A percentile compares a stretch with the other conserved stretches of the same genome.
phyloP scores from a whole-genome alignment of 2,329 filamentous ascomycete species.

The Teratosphaeria viscida region DNA sequence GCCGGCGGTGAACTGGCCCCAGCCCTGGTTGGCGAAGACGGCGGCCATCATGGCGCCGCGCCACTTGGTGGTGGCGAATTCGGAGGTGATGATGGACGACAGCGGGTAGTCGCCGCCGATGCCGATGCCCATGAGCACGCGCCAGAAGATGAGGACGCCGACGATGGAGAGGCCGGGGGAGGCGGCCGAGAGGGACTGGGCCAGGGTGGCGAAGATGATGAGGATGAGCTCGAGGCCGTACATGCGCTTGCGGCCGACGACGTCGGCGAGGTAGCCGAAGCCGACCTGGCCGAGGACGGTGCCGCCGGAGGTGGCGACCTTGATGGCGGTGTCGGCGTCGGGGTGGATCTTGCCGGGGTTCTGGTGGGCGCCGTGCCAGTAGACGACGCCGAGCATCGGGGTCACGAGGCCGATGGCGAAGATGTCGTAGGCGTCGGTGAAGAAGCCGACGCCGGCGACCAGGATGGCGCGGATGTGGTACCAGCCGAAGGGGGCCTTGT shows the following conservation, averaged over 20 bases:
- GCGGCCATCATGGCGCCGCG: slow-evolving; percentile 78
- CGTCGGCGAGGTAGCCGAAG: slow-evolving; percentile 70
- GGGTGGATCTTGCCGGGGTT: slow-evolving; percentile 47
- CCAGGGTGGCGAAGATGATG: slow-evolving; percentile 69
- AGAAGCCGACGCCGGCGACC: slow-evolving; percentile 78
- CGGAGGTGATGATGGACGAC: slow-evolving; percentile 73
- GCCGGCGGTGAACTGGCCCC: slow-evolving; percentile 67
- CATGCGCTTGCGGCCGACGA: slow-evolving; percentile 60
- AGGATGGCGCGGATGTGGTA: slow-evolving; percentile 69
- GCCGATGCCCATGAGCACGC: slow-evolving; percentile 67
- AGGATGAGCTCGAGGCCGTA: slow-evolving; percentile 73
- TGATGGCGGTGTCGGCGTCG: slow-evolving; percentile 68
- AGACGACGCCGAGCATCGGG: slow-evolving; percentile 67
- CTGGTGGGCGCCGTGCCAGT: slow-evolving; percentile 43
- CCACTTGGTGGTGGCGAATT: slow-evolving; percentile 80
- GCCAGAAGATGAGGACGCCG: slow-evolving; percentile 68
- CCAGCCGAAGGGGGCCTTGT: slow-evolving; percentile 74
- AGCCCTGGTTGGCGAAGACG: slow-evolving; percentile 79
- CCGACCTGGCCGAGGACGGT: slow-evolving; percentile 68
- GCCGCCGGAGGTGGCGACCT: slow-evolving; percentile 72
- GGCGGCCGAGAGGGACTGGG: slow-evolving; percentile 55
- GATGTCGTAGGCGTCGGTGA: slow-evolving; percentile 59
- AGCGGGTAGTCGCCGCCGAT: slow-evolving; percentile 78
- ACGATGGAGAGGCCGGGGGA: slow-evolving; percentile 53
- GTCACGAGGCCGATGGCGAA: slow-evolving; percentile 67